phyloP scores from a whole-genome alignment of 495 filamentous ascomycete genomes.

The Darksidea phi region DNA sequence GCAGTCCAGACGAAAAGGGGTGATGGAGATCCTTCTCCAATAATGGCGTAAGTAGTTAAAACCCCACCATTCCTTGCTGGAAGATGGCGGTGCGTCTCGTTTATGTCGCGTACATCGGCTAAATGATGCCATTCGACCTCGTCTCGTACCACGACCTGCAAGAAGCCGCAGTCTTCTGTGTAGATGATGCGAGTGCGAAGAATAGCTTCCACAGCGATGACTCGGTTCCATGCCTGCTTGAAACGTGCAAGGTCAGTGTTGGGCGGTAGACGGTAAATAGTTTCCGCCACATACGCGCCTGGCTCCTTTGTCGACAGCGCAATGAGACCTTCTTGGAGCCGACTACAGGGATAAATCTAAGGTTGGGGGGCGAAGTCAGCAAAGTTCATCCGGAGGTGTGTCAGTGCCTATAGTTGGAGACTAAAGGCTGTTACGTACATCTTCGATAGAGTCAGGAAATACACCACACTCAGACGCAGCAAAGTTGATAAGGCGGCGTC shows the following conservation, averaged over 20 bases:
- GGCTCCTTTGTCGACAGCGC: conserved; percentile 46
- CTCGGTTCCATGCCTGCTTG: conserved; percentile 49
- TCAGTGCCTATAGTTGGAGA: too few species aligned
- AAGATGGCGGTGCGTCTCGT: conserved; percentile 16
- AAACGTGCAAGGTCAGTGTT: conserved; percentile 48
- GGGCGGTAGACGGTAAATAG: conserved; percentile 48
- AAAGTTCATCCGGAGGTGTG: too few species aligned
- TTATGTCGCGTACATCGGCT: conserved; percentile 19
- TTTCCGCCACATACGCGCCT: conserved; percentile 46
- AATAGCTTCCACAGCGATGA: conserved; percentile 37
- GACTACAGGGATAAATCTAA: conserved; percentile 63
- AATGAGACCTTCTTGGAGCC: conserved; percentile 55
- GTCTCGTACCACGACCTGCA: conserved; percentile 37
- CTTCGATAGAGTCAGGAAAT: conserved; percentile 47
- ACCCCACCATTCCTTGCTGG: conserved; percentile 15
- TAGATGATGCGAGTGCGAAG: conserved; percentile 49
- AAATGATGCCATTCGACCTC: conserved; percentile 14
- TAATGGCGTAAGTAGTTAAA: conserved; percentile 27
- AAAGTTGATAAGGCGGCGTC: conserved; percentile 47
- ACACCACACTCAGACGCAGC: conserved; percentile 49
- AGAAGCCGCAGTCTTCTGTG: conserved; percentile 19
- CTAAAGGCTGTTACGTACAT: too few species aligned
- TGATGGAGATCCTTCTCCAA: conserved; percentile 8
- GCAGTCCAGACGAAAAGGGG: conserved; percentile 48
- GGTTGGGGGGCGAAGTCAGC: too few species aligned